Base-by-base conservation (phyloP, 768 basidiomycete genomes). In the Suillus paluster region DNA sequence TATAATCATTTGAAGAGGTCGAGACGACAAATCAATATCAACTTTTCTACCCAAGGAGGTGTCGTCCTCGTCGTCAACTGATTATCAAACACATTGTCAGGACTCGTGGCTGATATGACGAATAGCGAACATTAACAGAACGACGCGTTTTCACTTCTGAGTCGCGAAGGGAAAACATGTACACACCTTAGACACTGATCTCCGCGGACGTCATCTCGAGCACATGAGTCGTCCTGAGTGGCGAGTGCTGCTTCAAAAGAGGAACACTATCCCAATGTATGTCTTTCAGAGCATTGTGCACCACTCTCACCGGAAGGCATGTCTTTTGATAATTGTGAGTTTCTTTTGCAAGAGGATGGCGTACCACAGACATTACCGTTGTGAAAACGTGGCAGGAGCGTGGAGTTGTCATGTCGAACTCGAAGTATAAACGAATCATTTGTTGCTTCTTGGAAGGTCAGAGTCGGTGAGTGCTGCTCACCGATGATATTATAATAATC, bases 51-150 rank as follows among this genome's bases (percentile, higher is more conserved):
- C 49, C 15, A 9, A 48, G 2, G 19, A 50, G 30, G n/a, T 11
- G 15, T 27, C 27, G 27, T 27, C 48, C 17, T 49, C 9, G 25
- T 27, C 34, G 12, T 23, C 21, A 4, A 23, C 21, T 54, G 53
- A 54, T 54, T 54, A 54, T 54, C 53, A 38, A 36, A 54, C 53
- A 17, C 53, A 23, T 23, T 14, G 9, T 38, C 53, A 23, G 38
- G 53, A 15, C 34, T 54, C 53, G 36, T 55, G 54, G 54, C 38
- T 2, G 25, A 55, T 23, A 41, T 55, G 38, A 39, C 39, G 38
- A n/a, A 50, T 38, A 55, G 38, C 54, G 17, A 39, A 30, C 30
- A 6, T 30, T 30, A 55, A 27, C 38, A 23, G 15, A 10, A 23
- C 36, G 36, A 55, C 53, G 36, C 53, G 17, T 55, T 25, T 55